Percentiles rank a stretch among this genome's conserved stretches.
phyloP scores from a whole-genome alignment of 306 rosid genomes.

The Malus asiatica region DNA sequence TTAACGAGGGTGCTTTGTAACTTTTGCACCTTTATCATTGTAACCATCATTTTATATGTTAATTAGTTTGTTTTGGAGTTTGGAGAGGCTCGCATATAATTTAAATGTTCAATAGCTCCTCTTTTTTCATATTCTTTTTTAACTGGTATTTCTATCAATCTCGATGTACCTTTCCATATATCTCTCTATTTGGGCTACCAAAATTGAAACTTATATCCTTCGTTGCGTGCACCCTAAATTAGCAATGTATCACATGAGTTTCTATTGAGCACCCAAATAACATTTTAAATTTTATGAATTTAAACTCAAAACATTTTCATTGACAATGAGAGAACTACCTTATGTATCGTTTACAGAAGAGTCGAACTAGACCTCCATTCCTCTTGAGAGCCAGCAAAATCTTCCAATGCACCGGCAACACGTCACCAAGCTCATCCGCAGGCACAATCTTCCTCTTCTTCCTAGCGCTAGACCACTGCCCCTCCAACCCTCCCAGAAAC shows the following conservation, averaged over 20 bases:
- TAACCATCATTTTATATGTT: too few species aligned
- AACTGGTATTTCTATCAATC: neutral
- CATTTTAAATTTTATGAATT: too few species aligned
- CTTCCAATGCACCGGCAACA: conserved; percentile 57
- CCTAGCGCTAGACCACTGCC: conserved; percentile 63
- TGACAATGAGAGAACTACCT: conserved; percentile 37
- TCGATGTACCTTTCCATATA: neutral
- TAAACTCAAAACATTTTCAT: neutral
- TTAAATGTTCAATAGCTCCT: neutral
- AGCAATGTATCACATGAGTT: neutral
- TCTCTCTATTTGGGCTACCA: neutral
- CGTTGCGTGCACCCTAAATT: neutral
- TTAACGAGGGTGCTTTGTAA: too few species aligned
- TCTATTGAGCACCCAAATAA: neutral
- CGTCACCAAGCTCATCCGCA: conserved; percentile 36
- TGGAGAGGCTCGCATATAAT: too few species aligned
- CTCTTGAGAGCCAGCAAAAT: conserved; percentile 46
- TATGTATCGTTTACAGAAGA: conserved; percentile 54
- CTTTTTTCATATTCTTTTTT: neutral
- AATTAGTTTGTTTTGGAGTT: too few species aligned
- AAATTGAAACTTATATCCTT: neutral
- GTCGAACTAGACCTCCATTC: conserved; percentile 32
- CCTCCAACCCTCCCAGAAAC: conserved; percentile 46
- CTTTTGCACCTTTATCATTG: too few species aligned
- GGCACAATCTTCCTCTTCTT: conserved; percentile 60